Evolutionary conservation across 1,284 basidiomycete genomes (phyloP).

Genomic region (Amylostereum areolatum): DNA sequence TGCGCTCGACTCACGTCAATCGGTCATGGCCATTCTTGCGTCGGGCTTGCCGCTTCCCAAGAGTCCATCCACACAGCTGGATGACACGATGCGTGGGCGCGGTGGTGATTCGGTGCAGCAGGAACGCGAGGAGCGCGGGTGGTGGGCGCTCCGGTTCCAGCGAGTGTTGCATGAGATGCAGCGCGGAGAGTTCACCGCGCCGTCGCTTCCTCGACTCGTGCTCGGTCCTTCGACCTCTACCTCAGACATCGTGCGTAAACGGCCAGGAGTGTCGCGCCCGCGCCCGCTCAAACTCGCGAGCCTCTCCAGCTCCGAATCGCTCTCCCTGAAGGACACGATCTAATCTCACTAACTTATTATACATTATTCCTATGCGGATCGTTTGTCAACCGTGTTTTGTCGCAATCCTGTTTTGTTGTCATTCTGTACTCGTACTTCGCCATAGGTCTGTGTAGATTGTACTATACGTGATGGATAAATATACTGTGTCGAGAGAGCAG

Average conservation of each 20-base stretch:
- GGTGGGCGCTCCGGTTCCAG: conserved; percentile 73
- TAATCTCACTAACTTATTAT: no score
- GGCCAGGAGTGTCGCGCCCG: conserved; percentile 4
- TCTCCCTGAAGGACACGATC: no score
- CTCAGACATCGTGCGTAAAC: conserved; percentile 3
- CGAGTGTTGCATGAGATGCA: conserved; percentile 51
- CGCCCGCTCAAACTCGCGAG: conserved; percentile 9
- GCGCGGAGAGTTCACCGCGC: conserved; percentile 1
- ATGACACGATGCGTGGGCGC: conserved; percentile 21
- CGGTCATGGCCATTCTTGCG: conserved; percentile 46
- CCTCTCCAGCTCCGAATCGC: conserved; percentile 10
- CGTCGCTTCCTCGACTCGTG: conserved; percentile 1
- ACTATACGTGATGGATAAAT: no score
- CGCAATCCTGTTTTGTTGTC: no score
- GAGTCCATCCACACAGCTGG: conserved; percentile 56
- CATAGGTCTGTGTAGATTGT: no score
- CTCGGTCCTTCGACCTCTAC: conserved; percentile 1
- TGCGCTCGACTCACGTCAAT: conserved; percentile 36
- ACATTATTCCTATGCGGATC: no score
- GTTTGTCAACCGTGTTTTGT: no score
- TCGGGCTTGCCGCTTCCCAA: conserved; percentile 62
- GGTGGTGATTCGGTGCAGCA: conserved; percentile 25
- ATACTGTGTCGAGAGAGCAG: no score
- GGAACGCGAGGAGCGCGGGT: conserved; percentile 71
- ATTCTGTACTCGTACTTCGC: no score